These are phyloP conservation scores for Ricinus communis DNA, from an alignment of 345 rosid genomes.

Conservation along the genomic window DNA sequence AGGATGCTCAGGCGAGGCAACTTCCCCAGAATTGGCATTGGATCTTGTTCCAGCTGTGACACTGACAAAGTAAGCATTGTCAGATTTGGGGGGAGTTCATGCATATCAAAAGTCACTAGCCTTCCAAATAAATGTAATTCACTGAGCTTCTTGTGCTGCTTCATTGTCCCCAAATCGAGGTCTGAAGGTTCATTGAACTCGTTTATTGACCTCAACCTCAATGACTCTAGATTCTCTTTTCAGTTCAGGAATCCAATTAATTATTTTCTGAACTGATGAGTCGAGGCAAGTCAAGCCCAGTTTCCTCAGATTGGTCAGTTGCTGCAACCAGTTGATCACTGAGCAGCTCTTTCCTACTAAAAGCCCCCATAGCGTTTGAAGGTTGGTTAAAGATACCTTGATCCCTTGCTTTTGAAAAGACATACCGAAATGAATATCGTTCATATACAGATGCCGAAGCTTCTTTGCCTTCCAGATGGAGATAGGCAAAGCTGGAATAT, in stretches of 20 bases:
- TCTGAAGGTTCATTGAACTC: slow-evolving; percentile 1
- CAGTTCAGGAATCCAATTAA: slow-evolving; percentile 16
- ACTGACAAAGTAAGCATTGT: slow-evolving; percentile 38
- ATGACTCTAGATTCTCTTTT: slow-evolving; percentile 22
- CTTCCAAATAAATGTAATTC: slow-evolving; percentile 38
- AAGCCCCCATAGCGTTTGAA: slow-evolving; percentile 36
- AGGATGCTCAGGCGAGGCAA: slow-evolving; percentile 32
- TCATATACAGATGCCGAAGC: slow-evolving; percentile 33
- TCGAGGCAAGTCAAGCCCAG: slow-evolving; percentile 31
- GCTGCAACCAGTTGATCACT: neutral
- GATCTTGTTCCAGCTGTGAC: slow-evolving; percentile 24
- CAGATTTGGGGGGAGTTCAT: slow-evolving; percentile 24
- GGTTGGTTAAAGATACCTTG: slow-evolving; percentile 10
- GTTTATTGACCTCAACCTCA: slow-evolving; percentile 34
- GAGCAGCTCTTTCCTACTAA: slow-evolving; percentile 17
- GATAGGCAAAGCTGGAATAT: slow-evolving; percentile 24
- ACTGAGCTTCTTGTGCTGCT: slow-evolving; percentile 1
- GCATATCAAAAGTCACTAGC: neutral
- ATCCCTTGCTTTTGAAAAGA: neutral
- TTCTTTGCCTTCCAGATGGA: slow-evolving; percentile 30
- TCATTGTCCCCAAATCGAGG: neutral
- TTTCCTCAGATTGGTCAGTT: slow-evolving; percentile 21
- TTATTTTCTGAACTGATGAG: neutral
- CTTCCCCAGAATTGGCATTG: slow-evolving; percentile 31
- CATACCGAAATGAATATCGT: slow-evolving; percentile 20